Conservation (phyloP, 208 protist species). For the Trichomonas tenax region DNA sequence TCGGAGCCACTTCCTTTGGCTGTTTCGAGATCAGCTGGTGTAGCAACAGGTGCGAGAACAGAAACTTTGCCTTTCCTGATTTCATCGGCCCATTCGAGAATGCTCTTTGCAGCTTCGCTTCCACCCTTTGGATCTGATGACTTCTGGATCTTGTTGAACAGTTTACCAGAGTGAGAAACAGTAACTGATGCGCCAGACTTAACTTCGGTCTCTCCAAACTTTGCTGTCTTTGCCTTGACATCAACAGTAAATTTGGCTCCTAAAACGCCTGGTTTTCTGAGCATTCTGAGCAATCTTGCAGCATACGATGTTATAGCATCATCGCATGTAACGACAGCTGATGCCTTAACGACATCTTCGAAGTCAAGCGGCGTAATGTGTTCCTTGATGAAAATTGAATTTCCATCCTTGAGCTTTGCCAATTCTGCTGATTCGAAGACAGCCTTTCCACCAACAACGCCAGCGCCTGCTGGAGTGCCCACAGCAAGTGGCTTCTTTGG, state of each 20-base stretch:
- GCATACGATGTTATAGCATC: not conserved
- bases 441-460: not conserved
- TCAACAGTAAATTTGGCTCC: not conserved
- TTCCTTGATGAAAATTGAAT: not conserved
- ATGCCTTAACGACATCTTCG: not conserved
- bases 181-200: not conserved
- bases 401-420: not conserved
- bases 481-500: not conserved
- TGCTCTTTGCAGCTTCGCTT: not conserved
- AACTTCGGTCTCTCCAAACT: not conserved
- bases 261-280: not conserved
- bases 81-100: not conserved
- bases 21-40: not conserved
- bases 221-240: not conserved
- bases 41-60: not conserved
- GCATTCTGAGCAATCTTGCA: not conserved
- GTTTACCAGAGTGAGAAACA: not conserved
- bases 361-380: not conserved
- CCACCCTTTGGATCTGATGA: not conserved
- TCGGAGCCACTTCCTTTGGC: not conserved
- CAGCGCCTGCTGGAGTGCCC: not conserved
- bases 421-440: not conserved
- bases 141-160: not conserved
- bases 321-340: not conserved
- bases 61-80: not conserved